Conservation (phyloP, 148 eudicot genomes). For the Rheum nobile region DNA sequence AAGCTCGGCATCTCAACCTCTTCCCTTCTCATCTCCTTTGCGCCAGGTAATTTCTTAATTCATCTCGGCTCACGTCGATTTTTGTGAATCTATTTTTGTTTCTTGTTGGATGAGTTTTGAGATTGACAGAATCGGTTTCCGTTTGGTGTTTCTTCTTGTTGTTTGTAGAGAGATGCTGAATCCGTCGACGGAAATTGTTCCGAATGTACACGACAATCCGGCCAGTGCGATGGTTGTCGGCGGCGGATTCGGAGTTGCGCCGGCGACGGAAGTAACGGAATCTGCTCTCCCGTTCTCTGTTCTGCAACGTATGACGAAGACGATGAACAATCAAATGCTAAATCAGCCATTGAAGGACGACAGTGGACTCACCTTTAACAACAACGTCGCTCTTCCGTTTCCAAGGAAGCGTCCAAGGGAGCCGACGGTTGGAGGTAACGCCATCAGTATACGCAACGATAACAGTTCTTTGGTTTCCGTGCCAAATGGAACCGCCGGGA, state of each 20-base stretch:
- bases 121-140: background rate
- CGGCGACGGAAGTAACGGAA: background rate
- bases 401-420: conserved; percentile 48
- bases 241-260: background rate
- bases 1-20: conserved; percentile 13
- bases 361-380: conserved; percentile 44
- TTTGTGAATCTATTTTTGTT: no score
- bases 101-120: background rate
- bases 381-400: conserved; percentile 17
- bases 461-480: conserved; percentile 10
- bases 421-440: background rate
- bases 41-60: background rate
- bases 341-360: conserved; percentile 33
- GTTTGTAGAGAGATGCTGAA: conserved; percentile 6
- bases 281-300: background rate
- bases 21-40: conserved; percentile 7
- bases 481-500: background rate
- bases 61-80: no score
- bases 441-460: background rate
- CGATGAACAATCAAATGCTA: background rate
- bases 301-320: background rate
- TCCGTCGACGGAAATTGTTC: background rate
- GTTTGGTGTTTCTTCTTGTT: background rate
- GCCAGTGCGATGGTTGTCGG: background rate
- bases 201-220: background rate